These are phyloP conservation scores for Sporothrix brunneoviolacea DNA, from an alignment of 2,329 filamentous ascomycete species.

Conservation along the genomic window DNA sequence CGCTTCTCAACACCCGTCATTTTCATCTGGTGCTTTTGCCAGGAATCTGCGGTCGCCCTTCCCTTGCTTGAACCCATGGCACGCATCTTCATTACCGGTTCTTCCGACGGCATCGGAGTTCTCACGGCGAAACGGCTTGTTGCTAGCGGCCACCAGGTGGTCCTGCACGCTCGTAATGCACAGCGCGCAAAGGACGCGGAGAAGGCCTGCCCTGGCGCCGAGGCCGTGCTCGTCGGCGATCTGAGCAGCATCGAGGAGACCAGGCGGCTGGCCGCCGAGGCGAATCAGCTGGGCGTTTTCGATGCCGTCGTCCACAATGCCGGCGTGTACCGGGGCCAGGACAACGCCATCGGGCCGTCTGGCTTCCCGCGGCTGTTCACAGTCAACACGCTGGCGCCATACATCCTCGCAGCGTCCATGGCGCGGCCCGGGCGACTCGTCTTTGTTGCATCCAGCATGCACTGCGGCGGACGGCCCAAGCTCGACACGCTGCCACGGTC, in stretches of 20 bases:
- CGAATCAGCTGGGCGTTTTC: constrained; percentile 42
- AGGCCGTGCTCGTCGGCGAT: constrained; percentile 46
- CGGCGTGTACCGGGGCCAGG: constrained; percentile 38
- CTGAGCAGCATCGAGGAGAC: constrained; percentile 43
- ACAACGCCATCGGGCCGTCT: constrained; percentile 26
- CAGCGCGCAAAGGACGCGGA: constrained; percentile 44
- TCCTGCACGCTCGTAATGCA: constrained; percentile 50
- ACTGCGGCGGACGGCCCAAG: constrained; percentile 40
- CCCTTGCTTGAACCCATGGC: too few relatives aligned
- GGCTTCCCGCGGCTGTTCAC: constrained; percentile 42
- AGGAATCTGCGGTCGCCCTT: too few relatives aligned
- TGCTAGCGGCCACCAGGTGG: constrained; percentile 46
- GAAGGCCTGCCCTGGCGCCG: constrained; percentile 41
- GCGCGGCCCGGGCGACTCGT: constrained; percentile 41
- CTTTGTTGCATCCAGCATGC: constrained; percentile 46
- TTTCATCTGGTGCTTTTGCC: too few relatives aligned
- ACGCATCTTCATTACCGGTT: constrained; percentile 44
- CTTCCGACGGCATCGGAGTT: constrained; percentile 49
- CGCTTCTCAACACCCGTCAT: not conserved
- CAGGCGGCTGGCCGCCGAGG: constrained; percentile 43
- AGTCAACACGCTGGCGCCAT: constrained; percentile 52
- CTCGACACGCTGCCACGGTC: constrained; percentile 29
- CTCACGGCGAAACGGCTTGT: constrained; percentile 43
- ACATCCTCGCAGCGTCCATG: constrained; percentile 47
- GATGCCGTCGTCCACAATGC: constrained; percentile 55